These are phyloP conservation scores for Beauveria sp. DNA, from an alignment of 2,329 filamentous ascomycete genomes.

Conservation along the genomic window DNA sequence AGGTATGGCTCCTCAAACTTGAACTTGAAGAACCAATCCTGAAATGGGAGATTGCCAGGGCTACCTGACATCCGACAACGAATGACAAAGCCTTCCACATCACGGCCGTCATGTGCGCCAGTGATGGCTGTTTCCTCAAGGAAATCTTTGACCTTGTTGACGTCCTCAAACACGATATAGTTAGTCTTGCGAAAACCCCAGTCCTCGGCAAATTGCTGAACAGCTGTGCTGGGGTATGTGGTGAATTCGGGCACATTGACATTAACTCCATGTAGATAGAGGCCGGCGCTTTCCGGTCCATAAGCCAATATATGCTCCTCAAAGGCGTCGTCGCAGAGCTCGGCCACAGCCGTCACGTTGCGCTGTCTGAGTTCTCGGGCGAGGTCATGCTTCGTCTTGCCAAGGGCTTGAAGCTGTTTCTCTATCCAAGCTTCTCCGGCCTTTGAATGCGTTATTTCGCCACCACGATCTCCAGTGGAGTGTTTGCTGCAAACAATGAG, in stretches of 20 bases:
- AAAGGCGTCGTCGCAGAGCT: constrained; percentile 92
- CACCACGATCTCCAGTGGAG: constrained; percentile 71
- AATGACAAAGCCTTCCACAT: constrained; percentile 95
- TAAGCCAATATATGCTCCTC: constrained; percentile 97
- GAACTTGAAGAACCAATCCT: constrained; percentile 99
- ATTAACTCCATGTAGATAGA: constrained; percentile 95
- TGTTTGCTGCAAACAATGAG: constrained; percentile 98
- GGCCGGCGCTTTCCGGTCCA: constrained; percentile 69
- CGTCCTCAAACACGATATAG: constrained; percentile 67
- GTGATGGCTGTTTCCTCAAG: constrained; percentile 80
- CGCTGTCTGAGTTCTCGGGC: constrained; percentile 66
- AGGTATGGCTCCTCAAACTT: constrained; percentile 99
- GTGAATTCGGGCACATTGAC: constrained; percentile 87
- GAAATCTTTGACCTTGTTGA: constrained; percentile 68
- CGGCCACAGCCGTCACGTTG: constrained; percentile 91
- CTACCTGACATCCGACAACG: constrained; percentile 67
- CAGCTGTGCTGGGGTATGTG: constrained; percentile 74
- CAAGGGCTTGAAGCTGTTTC: constrained; percentile 66
- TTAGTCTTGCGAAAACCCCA: constrained; percentile 94
- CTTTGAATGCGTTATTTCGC: constrained; percentile 69
- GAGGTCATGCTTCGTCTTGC: constrained; percentile 71
- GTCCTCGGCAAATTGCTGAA: constrained; percentile 79
- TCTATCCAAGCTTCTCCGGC: constrained; percentile 79
- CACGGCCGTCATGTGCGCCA: constrained; percentile 80
- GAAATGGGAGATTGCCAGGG: constrained; percentile 45